Base-by-base conservation (phyloP, 768 basidiomycete genomes). In the Russula emetica region DNA sequence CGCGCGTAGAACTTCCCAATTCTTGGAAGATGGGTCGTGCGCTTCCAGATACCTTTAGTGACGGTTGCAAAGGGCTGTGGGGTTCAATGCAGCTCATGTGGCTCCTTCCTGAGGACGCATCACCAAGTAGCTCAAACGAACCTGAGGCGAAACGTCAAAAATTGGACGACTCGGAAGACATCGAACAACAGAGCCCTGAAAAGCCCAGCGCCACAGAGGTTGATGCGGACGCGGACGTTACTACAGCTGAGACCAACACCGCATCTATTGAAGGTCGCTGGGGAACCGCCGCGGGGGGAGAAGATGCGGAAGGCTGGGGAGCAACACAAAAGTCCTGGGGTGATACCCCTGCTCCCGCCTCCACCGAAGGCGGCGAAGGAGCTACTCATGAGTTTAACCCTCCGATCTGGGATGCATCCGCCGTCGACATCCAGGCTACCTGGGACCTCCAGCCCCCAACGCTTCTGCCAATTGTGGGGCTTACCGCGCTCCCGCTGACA, bases 401-500 rank as follows among this genome's bases (percentile, higher is more conserved):
- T 10, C 45, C 45, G 40, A 24, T 61, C n/a, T 62, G 61, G 61
- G 58, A 59, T 28, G 52, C 52, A 5, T 58, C 57, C 20, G 3
- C 56, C 45, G 30, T 32, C 32, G 61, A 67, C 2, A 26, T 34
- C n/a, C 61, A 20, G 2, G 38, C 66, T 5, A 60, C 57, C 11
- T 71, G 69, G 67, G 38, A 62, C 22, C 42, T 57, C 22, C 45
- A 49, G 28, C 55, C 42, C 30, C 52, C 44, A n/a, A 64, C 63
- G n/a, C 71, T 85, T 42, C 60, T 76, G 47, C 67, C 74, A 5
- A 69, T 83, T 47, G 72, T 90, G 6, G 88, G 86, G 0, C 82
- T 83, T 3, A 83, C 81, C 14, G 71, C 74, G 7, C 73, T 90
- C 40, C 83, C 87, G 0, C 68, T 81, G 58, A 87, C 88, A 0